Evolutionary conservation across 306 rosid genomes (phyloP), one percentile per base, ranked within the genome.

Genomic region (Prunus fruticosa): DNA sequence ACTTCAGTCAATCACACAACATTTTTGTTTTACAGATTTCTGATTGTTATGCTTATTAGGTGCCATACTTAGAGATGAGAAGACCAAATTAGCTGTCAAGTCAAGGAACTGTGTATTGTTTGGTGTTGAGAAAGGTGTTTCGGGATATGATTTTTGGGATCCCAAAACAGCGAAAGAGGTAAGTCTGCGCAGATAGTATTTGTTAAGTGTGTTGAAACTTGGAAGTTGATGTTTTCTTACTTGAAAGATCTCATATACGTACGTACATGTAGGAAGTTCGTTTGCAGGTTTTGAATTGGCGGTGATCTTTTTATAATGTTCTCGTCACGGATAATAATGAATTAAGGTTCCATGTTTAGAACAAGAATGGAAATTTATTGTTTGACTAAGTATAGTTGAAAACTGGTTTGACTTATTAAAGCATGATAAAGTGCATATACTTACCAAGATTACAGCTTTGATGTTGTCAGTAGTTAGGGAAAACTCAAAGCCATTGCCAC

Each of bases 361-460:
- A 46, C 13, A 7, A 23, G 56, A 50, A 45, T 6, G 45, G 19
- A 67, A 67, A 67, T 41, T 67, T 9, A 20, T 53, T 19, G 3
- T 8, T 19, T 5, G 60, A 54, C 10, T 8, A 8, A 19, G 20
- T 51, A 51, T 16, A 57, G 22, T 22, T 20, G 27, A 22, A 23
- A 57, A 22, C 10, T 27, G 38, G n/a, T 61, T 61, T 0, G 20
- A 70, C 7, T 28, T 18, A 12, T 7, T 10, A 15, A 32, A 45
- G 52, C 11, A 28, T 7, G 23, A 34, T n/a, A 56, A 11, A 38
- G 11, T 43, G 72, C 38, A 41, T 12, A n/a, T 7, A 63, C 81
- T 56, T 47, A 83, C 84, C 72, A 63, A n/a, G 13, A 79, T 57
- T 10, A 83, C 61, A 28, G 81, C 84, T 67, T 83, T 76, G 53